phyloP scores from a whole-genome alignment of 441 rosid species.

The Syzygium syzygioides region DNA sequence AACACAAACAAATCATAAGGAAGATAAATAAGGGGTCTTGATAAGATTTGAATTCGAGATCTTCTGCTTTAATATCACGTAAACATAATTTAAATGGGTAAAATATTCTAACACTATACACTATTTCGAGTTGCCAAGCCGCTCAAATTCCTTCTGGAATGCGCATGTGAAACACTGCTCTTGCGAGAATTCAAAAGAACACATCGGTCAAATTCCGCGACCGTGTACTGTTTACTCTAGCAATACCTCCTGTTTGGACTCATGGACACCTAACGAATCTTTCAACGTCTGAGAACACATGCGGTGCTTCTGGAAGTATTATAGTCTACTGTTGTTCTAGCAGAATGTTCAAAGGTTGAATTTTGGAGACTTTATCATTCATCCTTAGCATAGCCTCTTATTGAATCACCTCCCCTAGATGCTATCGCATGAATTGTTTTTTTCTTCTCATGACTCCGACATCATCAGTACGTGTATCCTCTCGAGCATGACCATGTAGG shows the following conservation, averaged over 20 bases:
- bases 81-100: not conserved
- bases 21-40: not conserved
- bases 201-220: not conserved
- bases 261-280: not conserved
- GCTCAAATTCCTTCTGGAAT: not conserved
- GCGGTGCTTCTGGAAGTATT: not conserved
- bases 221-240: not conserved
- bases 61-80: not conserved
- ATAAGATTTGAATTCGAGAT: not conserved
- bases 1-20: not conserved
- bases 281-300: not conserved
- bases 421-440: not conserved
- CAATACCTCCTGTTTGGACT: not conserved
- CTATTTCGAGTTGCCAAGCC: not conserved
- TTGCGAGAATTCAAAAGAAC: not conserved
- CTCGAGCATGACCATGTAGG: not conserved
- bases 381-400: not conserved
- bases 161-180: not conserved
- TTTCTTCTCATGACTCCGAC: not conserved
- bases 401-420: not conserved
- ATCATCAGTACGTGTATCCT: not conserved
- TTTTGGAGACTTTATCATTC: not conserved
- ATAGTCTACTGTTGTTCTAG: not conserved
- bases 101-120: not conserved
- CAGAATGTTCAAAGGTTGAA: not conserved